A percentile compares a stretch with the other conserved stretches of the same genome.
Evolutionary conservation across 306 rosid genomes (phyloP).

Genomic region (Castanospermum australe): DNA sequence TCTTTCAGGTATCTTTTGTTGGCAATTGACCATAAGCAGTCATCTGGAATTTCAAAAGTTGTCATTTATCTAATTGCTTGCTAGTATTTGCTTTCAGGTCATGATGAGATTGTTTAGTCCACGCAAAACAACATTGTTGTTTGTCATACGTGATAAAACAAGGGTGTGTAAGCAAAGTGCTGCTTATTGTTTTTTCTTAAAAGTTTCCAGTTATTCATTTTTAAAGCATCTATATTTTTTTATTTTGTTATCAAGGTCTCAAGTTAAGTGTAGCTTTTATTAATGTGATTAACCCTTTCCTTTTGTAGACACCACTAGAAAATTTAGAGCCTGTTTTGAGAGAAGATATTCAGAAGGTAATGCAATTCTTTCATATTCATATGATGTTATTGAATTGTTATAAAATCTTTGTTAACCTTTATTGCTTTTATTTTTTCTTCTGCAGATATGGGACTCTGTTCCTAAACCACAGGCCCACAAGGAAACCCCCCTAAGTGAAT

Average conservation of each 20-base stretch:
- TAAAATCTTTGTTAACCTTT: conserved; percentile 8
- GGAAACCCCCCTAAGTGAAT: conserved; percentile 94
- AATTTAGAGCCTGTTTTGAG: conserved; percentile 96
- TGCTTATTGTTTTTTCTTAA: background rate
- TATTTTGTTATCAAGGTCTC: background rate
- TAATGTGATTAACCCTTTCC: conserved; percentile 29
- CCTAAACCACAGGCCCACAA: conserved; percentile 90
- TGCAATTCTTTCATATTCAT: conserved; percentile 15
- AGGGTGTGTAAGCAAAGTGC: conserved; percentile 57
- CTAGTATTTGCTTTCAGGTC: conserved; percentile 58
- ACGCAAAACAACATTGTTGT: conserved; percentile 91
- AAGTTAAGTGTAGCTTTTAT: conserved; percentile 16
- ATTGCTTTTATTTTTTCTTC: conserved; percentile 1
- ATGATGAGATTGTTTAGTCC: conserved; percentile 99
- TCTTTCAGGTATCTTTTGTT: conserved; percentile 72
- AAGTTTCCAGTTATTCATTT: background rate
- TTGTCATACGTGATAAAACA: conserved; percentile 98
- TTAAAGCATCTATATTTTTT: background rate
- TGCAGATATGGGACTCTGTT: conserved; percentile 98
- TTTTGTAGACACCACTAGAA: conserved; percentile 85
- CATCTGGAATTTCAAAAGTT: conserved; percentile 1
- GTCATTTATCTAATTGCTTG: conserved; percentile 7
- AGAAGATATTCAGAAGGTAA: conserved; percentile 97
- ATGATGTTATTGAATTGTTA: background rate
- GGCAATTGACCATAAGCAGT: background rate